phyloP scores from a whole-genome alignment of 2,329 filamentous ascomycete genomes.

The Monosporascus sp. region DNA sequence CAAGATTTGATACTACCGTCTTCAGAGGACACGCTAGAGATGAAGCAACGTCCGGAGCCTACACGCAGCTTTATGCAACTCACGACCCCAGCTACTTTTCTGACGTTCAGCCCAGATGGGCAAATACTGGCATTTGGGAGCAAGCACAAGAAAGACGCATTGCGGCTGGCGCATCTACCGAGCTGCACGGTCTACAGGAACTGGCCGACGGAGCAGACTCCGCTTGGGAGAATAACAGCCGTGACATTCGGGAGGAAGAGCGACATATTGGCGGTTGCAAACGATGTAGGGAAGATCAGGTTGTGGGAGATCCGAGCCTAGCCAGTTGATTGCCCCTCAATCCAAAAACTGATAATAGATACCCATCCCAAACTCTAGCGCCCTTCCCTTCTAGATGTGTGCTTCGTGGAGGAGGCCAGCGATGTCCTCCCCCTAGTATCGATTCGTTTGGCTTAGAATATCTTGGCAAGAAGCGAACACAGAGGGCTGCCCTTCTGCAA shows the following conservation, averaged over 20 bases:
- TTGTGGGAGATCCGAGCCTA: conserved; percentile 82
- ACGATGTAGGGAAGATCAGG: conserved; percentile 81
- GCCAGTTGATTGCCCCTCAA: conserved; percentile 9
- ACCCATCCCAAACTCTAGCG: too few relatives aligned
- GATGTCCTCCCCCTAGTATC: neutral
- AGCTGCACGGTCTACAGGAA: conserved; percentile 93
- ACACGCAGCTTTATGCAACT: conserved; percentile 75
- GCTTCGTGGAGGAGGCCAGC: neutral
- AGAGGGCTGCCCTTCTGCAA: conserved; percentile 37
- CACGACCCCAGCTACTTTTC: conserved; percentile 73
- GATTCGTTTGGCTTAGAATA: conserved; percentile 15
- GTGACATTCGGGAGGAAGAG: conserved; percentile 64
- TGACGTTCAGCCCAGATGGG: conserved; percentile 81
- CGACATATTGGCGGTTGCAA: conserved; percentile 75
- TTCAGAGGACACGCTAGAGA: conserved; percentile 35
- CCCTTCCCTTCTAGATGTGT: neutral
- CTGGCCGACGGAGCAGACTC: conserved; percentile 90
- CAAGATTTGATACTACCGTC: conserved; percentile 49
- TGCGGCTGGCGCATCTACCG: conserved; percentile 83
- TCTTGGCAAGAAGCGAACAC: conserved; percentile 29
- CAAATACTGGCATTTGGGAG: conserved; percentile 86
- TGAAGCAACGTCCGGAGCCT: conserved; percentile 67
- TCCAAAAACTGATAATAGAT: conserved; percentile 1
- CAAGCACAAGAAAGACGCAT: conserved; percentile 79
- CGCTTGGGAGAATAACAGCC: conserved; percentile 74